Conservation (phyloP, 768 basidiomycete genomes). For the Suillus luteus region DNA sequence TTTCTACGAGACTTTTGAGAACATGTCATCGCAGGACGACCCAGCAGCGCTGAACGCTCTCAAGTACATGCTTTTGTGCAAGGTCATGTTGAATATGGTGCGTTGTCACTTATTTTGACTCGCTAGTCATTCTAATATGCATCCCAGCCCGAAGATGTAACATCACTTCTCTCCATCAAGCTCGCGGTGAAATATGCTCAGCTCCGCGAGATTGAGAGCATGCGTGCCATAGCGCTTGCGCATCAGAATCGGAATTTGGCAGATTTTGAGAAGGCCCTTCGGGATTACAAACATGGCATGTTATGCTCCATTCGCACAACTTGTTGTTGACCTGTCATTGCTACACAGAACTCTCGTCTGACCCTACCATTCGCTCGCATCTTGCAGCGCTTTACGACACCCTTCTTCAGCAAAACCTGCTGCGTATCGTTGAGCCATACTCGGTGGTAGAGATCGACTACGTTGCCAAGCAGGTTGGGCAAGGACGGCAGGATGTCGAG, state of each 20-base stretch:
- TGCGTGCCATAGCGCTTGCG: conserved; percentile 94
- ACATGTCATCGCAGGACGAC: conserved; percentile 75
- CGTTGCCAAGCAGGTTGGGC: conserved; percentile 85
- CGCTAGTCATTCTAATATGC: not conserved
- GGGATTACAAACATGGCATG: conserved; percentile 81
- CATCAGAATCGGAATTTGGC: conserved; percentile 88
- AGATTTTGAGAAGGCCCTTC: conserved; percentile 85
- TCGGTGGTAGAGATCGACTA: conserved; percentile 88
- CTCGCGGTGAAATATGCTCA: conserved; percentile 87
- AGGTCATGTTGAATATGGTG: conserved; percentile 96
- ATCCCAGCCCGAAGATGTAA: conserved; percentile 88
- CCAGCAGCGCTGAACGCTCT: conserved; percentile 76
- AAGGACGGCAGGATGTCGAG: conserved; percentile 86
- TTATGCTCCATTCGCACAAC: conserved; percentile 1
- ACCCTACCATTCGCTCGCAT: conserved; percentile 94
- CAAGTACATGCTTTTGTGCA: conserved; percentile 98
- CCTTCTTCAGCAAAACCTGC: conserved; percentile 90
- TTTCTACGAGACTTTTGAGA: conserved; percentile 97
- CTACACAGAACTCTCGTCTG: conserved; percentile 82
- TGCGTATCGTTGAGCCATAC: conserved; percentile 96
- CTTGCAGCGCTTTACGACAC: conserved; percentile 94
- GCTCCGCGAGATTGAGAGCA: conserved; percentile 87
- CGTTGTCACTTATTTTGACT: conserved; percentile 29
- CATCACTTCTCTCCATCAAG: conserved; percentile 82
- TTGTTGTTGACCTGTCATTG: not conserved